Evolutionary conservation across 177 flowering plant genomes (phyloP).

Genomic region (Tripterygium wilfordii): DNA sequence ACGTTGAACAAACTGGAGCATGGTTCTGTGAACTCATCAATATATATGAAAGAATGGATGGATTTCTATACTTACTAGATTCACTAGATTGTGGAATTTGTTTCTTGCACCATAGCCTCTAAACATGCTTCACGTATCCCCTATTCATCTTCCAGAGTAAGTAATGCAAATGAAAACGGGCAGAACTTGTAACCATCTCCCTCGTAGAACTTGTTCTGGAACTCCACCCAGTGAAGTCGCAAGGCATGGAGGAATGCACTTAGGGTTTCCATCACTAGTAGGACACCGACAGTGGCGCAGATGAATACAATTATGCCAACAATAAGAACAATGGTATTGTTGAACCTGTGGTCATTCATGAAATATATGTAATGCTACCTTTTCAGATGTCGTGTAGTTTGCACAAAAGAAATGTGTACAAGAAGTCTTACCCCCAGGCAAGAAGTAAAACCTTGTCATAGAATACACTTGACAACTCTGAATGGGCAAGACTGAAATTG

Average conservation of each 20-base stretch:
- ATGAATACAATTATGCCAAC: constrained; percentile 34
- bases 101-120: neutral
- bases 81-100: neutral
- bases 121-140: neutral
- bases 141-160: constrained; percentile 36
- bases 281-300: constrained; percentile 45
- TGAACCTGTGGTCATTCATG: constrained; percentile 27
- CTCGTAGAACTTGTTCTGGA: constrained; percentile 45
- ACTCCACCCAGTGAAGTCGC: constrained; percentile 54
- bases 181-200: constrained; percentile 49
- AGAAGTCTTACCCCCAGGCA: constrained; percentile 49
- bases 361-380: neutral
- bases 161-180: constrained; percentile 46
- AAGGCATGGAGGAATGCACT: constrained; percentile 57
- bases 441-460: constrained; percentile 55
- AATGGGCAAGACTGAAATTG: constrained; percentile 45
- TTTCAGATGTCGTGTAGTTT: neutral
- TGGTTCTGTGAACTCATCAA: no score
- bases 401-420: neutral
- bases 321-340: constrained; percentile 27
- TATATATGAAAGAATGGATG: neutral
- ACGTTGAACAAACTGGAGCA: no score
- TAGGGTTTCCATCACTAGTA: constrained; percentile 48
- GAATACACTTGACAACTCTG: constrained; percentile 55
- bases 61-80: constrained; percentile 1